Percentiles rank a stretch among this genome's conserved stretches.
These are phyloP conservation scores for Phytophthora sojae DNA, from an alignment of 352 stramenopile genomes.

Conservation along the genomic window DNA sequence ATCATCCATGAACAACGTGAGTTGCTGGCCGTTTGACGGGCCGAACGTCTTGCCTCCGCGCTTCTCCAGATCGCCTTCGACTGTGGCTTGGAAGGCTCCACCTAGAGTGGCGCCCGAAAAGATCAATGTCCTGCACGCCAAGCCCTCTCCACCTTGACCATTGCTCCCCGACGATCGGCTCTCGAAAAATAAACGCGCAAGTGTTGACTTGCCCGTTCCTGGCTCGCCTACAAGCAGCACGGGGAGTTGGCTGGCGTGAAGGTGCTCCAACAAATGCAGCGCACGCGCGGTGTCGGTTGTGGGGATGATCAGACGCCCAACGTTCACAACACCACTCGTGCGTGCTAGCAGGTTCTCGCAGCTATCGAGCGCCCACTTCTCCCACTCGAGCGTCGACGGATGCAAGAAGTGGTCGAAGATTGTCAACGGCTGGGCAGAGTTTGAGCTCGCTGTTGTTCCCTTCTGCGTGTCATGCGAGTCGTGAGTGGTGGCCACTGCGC, in stretches of 20 bases:
- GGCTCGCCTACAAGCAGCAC: constrained; percentile 87
- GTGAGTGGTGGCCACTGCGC: not conserved
- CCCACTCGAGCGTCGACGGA: constrained; percentile 90
- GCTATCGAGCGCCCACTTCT: constrained; percentile 75
- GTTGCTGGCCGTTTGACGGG: constrained; percentile 68
- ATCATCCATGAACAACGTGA: constrained; percentile 87
- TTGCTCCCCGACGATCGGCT: constrained; percentile 14
- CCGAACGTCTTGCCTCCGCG: constrained; percentile 84
- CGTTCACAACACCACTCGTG: constrained; percentile 56
- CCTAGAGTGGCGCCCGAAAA: constrained; percentile 87
- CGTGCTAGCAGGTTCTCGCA: constrained; percentile 38
- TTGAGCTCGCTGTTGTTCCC: constrained; percentile 4
- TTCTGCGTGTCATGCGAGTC: constrained; percentile 9
- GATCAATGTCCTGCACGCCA: constrained; percentile 87
- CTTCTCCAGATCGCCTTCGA: constrained; percentile 84
- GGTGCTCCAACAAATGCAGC: constrained; percentile 73
- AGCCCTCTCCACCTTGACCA: constrained; percentile 39
- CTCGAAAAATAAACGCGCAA: constrained; percentile 82
- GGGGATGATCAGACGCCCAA: constrained; percentile 86
- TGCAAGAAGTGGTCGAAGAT: constrained; percentile 95
- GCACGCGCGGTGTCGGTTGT: constrained; percentile 85
- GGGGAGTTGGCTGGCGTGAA: constrained; percentile 59
- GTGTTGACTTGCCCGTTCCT: constrained; percentile 90
- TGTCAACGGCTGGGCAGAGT: constrained; percentile 38
- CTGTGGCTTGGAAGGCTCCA: constrained; percentile 78